These are phyloP conservation scores for Kurtzmaniella quercitrusa DNA, from an alignment of 1,139 yeast species.

Conservation along the genomic window DNA sequence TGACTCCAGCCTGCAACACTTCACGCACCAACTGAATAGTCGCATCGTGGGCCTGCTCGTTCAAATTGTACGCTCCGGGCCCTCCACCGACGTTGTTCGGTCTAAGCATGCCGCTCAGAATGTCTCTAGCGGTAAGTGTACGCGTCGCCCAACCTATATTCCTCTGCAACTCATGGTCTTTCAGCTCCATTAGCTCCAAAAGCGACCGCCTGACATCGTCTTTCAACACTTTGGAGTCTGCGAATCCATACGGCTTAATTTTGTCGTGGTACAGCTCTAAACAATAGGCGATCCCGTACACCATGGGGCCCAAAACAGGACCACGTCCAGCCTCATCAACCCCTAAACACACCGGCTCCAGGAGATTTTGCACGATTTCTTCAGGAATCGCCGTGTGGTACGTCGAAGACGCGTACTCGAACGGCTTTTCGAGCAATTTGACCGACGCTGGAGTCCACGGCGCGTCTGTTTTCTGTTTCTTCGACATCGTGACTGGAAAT, in stretches of 20 bases:
- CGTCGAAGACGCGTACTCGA: slow-evolving; percentile 29
- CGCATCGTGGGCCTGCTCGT: slow-evolving; percentile 94
- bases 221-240: slow-evolving; percentile 85
- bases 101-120: slow-evolving; percentile 82
- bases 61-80: slow-evolving; percentile 67
- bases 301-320: slow-evolving; percentile 97
- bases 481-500: not conserved
- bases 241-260: slow-evolving; percentile 70
- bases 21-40: slow-evolving; percentile 71
- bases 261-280: slow-evolving; percentile 46
- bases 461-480: slow-evolving; percentile 1
- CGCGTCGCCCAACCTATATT: slow-evolving; percentile 88
- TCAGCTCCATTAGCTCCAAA: slow-evolving; percentile 53
- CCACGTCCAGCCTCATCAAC: slow-evolving; percentile 99
- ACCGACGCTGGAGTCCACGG: slow-evolving; percentile 34
- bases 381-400: slow-evolving; percentile 31
- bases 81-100: slow-evolving; percentile 30
- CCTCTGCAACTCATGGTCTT: slow-evolving; percentile 38
- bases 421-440: slow-evolving; percentile 18
- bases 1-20: slow-evolving; percentile 58
- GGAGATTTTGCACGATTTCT: slow-evolving; percentile 13
- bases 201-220: slow-evolving; percentile 64
- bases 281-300: slow-evolving; percentile 84
- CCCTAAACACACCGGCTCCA: slow-evolving; percentile 55
- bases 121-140: slow-evolving; percentile 81